A percentile compares a stretch with the other conserved stretches of the same genome.
Evolutionary conservation across 495 filamentous ascomycete genomes (phyloP).

Genomic region (Pyronema domesticum): DNA sequence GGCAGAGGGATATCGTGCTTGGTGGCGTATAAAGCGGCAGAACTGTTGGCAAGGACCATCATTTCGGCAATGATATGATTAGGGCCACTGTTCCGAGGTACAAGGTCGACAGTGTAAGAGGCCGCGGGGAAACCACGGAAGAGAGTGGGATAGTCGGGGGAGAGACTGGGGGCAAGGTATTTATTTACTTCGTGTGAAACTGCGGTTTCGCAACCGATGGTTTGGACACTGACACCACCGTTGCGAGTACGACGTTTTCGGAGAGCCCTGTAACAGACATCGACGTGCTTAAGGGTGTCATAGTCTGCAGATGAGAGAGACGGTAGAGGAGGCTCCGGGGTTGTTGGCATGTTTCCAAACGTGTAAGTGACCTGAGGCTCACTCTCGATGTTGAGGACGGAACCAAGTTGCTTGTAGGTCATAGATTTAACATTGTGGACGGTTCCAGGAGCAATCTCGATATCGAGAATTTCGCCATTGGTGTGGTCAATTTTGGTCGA

Average conservation of each 20-base stretch:
- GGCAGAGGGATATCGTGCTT: constrained; percentile 60
- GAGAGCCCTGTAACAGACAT: constrained; percentile 30
- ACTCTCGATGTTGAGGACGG: constrained; percentile 29
- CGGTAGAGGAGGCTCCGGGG: constrained; percentile 1
- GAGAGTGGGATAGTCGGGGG: constrained; percentile 9
- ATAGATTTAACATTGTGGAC: constrained; percentile 56
- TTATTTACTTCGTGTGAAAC: constrained; percentile 7
- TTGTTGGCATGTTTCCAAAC: constrained; percentile 25
- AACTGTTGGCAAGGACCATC: constrained; percentile 65
- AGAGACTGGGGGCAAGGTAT: constrained; percentile 3
- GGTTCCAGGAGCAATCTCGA: constrained; percentile 50
- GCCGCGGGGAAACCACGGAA: constrained; percentile 24
- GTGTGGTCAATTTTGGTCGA: constrained; percentile 49
- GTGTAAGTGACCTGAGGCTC: constrained; percentile 2
- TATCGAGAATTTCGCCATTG: constrained; percentile 47
- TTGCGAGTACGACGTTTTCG: constrained; percentile 27
- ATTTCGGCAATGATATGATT: constrained; percentile 36
- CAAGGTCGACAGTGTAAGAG: constrained; percentile 23
- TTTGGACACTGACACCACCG: constrained; percentile 16
- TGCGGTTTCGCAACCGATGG: not conserved
- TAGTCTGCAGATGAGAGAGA: constrained; percentile 23
- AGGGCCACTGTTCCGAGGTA: constrained; percentile 16
- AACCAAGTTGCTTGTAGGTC: constrained; percentile 41
- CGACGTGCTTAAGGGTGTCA: constrained; percentile 28
- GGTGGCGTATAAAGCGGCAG: constrained; percentile 54